These are phyloP conservation scores for Kuraishia capsulata DNA, from an alignment of 805 yeast species.

Conservation along the genomic window DNA sequence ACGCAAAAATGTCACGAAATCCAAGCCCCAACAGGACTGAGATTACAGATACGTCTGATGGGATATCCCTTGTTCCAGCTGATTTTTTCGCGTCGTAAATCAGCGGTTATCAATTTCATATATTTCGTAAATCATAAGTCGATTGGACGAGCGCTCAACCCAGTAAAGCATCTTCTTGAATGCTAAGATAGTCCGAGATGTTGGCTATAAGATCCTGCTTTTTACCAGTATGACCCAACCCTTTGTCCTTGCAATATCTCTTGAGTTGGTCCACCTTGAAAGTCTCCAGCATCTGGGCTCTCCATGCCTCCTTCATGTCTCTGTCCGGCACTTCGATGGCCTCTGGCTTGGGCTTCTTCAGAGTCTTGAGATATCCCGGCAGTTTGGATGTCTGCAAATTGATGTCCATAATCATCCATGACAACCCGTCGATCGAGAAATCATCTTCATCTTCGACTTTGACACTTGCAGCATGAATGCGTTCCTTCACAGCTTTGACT, in stretches of 20 bases:
- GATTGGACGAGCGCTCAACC: neutral
- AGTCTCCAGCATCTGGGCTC: slow-evolving; percentile 17
- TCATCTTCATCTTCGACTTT: slow-evolving; percentile 4
- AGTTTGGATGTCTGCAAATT: slow-evolving; percentile 13
- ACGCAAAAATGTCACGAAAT: too few species aligned
- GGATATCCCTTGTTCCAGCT: too few species aligned
- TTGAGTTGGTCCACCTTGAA: slow-evolving; percentile 35
- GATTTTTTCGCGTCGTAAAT: too few species aligned
- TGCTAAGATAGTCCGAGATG: slow-evolving; percentile 21
- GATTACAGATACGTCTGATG: too few species aligned
- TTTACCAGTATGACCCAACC: slow-evolving; percentile 26
- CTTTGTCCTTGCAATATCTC: slow-evolving; percentile 26
- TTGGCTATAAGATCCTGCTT: slow-evolving; percentile 35
- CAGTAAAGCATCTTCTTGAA: neutral
- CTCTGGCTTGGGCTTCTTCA: slow-evolving; percentile 6
- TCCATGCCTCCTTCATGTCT: slow-evolving; percentile 33
- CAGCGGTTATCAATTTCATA: too few species aligned
- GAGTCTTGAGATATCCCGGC: slow-evolving; percentile 11
- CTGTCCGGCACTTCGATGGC: slow-evolving; percentile 22
- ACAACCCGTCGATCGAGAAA: too few species aligned
- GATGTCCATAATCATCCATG: slow-evolving; percentile 9
- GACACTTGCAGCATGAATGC: slow-evolving; percentile 4
- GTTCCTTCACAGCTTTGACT: slow-evolving; percentile 4
- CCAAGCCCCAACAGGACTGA: too few species aligned
- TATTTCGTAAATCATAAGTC: neutral